A percentile compares a stretch with the other conserved stretches of the same genome.
phyloP scores from a whole-genome alignment of 2,329 filamentous ascomycete species.

The Alternaria viburni region DNA sequence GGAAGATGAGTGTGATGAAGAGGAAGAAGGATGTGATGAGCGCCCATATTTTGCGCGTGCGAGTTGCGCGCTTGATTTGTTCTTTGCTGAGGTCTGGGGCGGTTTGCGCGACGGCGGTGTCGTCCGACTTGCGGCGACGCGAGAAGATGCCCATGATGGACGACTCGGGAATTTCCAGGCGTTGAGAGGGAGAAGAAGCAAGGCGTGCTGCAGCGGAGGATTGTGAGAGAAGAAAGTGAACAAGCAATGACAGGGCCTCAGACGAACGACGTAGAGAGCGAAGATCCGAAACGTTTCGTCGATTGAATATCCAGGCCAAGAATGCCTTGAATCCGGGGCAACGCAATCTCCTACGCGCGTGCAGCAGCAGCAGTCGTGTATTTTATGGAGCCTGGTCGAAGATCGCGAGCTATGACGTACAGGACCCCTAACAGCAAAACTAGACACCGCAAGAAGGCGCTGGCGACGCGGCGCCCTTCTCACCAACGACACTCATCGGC shows the following conservation, averaged over 20 bases:
- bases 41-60: constrained; percentile 65
- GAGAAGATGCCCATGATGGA: constrained; percentile 31
- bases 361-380: constrained; percentile 22
- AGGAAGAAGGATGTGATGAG: constrained; percentile 72
- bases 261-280: neutral
- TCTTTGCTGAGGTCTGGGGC: constrained; percentile 40
- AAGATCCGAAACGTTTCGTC: constrained; percentile 3
- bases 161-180: neutral
- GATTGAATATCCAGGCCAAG: neutral
- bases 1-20: constrained; percentile 75
- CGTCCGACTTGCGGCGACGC: constrained; percentile 24
- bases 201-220: neutral
- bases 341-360: constrained; percentile 28
- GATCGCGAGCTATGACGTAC: constrained; percentile 33
- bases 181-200: neutral
- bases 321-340: constrained; percentile 2
- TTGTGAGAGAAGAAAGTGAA: neutral
- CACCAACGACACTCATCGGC: constrained; percentile 16
- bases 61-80: constrained; percentile 50
- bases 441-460: constrained; percentile 4
- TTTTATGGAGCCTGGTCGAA: constrained; percentile 29
- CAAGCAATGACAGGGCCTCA: neutral
- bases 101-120: constrained; percentile 17
- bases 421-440: constrained; percentile 8
- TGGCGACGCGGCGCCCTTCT: constrained; percentile 6